Evolutionary conservation across 768 basidiomycete species (phyloP).

Genomic region (Naganishia friedmannii): DNA sequence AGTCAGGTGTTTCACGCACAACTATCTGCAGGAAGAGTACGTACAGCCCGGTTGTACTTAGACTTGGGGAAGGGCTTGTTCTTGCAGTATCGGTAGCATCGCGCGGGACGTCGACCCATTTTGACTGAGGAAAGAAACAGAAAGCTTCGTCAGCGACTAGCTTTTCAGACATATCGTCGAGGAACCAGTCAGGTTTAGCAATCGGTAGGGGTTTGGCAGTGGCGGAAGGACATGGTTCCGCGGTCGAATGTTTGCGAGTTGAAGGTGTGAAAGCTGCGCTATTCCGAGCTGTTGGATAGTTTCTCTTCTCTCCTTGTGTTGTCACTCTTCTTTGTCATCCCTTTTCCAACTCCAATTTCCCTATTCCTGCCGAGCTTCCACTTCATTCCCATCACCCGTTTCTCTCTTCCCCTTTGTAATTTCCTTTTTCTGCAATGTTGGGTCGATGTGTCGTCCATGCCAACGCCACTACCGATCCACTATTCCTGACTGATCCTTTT

Average conservation of each 20-base stretch:
- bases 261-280: background rate
- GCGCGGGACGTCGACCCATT: slow-evolving; percentile 97
- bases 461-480: slow-evolving; percentile 2
- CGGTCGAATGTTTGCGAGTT: background rate
- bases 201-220: slow-evolving; percentile 3
- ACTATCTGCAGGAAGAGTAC: background rate
- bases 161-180: background rate
- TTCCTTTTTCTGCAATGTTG: background rate
- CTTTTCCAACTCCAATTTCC: background rate
- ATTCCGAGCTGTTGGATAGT: background rate
- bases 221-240: background rate
- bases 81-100: slow-evolving; percentile 99
- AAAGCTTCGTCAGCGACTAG: background rate
- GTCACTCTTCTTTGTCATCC: background rate
- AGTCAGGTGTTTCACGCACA: background rate
- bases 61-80: slow-evolving; percentile 75
- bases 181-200: background rate
- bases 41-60: slow-evolving; percentile 36
- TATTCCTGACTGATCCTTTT: slow-evolving; percentile 3
- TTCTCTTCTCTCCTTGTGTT: background rate
- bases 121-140: slow-evolving; percentile 40
- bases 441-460: background rate
- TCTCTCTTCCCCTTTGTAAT: background rate
- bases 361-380: background rate
- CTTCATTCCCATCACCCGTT: no score